Conservation (phyloP, 768 basidiomycete genomes). For the Pleurotus djamor region DNA sequence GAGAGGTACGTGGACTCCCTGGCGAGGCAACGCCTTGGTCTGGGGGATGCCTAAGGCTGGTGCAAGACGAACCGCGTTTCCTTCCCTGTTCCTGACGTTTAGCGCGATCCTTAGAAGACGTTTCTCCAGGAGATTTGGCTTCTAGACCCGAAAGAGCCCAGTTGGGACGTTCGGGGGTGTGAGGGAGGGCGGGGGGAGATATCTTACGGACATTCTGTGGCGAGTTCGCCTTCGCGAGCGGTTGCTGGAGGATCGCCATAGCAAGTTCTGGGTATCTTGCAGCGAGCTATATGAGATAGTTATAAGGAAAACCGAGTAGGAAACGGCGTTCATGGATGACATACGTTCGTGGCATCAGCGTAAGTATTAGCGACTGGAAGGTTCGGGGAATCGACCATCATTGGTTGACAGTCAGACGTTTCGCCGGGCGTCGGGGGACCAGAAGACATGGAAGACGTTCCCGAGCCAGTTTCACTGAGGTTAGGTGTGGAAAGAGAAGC, state of each 20-base stretch:
- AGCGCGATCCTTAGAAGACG: background rate
- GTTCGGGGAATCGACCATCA: constrained; percentile 5
- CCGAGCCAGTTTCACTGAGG: background rate
- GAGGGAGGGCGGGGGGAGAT: constrained; percentile 4
- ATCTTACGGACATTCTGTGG: constrained; percentile 6
- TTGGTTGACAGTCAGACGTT: background rate
- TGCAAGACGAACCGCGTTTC: background rate
- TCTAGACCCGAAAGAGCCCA: constrained; percentile 28
- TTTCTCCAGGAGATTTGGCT: background rate
- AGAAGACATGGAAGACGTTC: background rate
- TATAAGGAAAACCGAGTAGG: background rate
- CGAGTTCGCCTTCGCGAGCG: constrained; percentile 18
- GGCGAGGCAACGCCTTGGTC: too few relatives aligned
- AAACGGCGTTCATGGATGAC: constrained; percentile 4
- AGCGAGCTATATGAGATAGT: constrained; percentile 24
- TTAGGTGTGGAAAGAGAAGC: background rate
- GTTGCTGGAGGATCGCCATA: constrained; percentile 25
- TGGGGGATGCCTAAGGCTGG: background rate
- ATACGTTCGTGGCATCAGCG: constrained; percentile 37
- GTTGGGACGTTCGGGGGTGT: constrained; percentile 28
- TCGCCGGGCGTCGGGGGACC: background rate
- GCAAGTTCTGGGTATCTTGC: constrained; percentile 29
- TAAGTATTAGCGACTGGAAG: constrained; percentile 28
- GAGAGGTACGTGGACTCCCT: too few relatives aligned
- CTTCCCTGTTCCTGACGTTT: background rate